A percentile compares a stretch with the other conserved stretches of the same genome.
Evolutionary conservation across 2,329 filamentous ascomycete species (phyloP).

Genomic region (Claviceps fusiformis): DNA sequence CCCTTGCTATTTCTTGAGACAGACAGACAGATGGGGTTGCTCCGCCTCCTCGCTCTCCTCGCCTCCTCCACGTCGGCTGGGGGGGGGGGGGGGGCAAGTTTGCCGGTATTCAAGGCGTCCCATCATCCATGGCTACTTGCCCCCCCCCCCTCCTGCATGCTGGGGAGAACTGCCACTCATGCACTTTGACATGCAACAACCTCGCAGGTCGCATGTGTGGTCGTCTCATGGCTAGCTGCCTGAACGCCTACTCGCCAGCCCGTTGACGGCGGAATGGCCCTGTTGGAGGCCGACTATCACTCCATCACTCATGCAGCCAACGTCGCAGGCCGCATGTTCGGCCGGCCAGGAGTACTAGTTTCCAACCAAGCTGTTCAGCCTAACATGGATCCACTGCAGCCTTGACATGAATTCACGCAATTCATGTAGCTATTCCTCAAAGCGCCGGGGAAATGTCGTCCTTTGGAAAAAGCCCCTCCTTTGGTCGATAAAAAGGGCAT

Average conservation of each 20-base stretch:
- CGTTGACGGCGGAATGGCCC: too few species aligned
- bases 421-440: not conserved
- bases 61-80: too few species aligned
- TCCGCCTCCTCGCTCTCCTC: not conserved
- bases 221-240: too few species aligned
- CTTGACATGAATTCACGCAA: not conserved
- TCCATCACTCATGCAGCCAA: too few species aligned
- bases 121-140: too few species aligned
- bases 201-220: not conserved
- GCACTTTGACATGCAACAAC: not conserved
- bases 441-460: not conserved
- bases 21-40: not conserved
- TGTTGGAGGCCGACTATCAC: too few species aligned
- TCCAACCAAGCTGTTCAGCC: not conserved
- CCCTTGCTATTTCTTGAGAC: too few species aligned
- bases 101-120: too few species aligned
- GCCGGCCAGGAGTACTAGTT: too few species aligned
- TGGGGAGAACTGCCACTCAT: not conserved
- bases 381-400: not conserved
- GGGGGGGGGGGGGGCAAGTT: too few species aligned
- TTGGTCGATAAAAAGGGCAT: not conserved
- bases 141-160: too few species aligned
- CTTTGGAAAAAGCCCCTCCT: not conserved
- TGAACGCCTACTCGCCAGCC: too few species aligned
- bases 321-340: not conserved